These are phyloP conservation scores for Cadophora gregata DNA, from an alignment of 2,329 filamentous ascomycete genomes.

Conservation along the genomic window DNA sequence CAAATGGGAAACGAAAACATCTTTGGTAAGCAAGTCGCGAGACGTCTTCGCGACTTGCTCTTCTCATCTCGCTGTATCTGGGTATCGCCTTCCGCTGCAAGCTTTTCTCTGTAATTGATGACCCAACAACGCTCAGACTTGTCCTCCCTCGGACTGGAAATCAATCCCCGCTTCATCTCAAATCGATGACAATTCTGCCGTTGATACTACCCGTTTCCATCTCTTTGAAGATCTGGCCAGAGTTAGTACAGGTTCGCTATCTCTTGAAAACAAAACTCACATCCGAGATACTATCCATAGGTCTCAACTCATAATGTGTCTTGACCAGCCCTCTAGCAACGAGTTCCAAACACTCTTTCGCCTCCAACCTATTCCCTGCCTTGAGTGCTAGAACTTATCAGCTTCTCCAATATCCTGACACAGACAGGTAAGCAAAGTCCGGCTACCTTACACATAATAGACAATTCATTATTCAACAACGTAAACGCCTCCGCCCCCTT, in stretches of 20 bases:
- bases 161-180: constrained; percentile 2
- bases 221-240: constrained; percentile 15
- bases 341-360: constrained; percentile 52
- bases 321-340: constrained; percentile 51
- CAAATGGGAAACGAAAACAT: too few relatives aligned
- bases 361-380: constrained; percentile 54
- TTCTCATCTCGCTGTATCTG: too few relatives aligned
- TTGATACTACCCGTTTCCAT: constrained; percentile 19
- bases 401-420: background rate
- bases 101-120: too few relatives aligned
- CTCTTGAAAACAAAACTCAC: background rate
- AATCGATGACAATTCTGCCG: constrained; percentile 20
- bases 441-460: constrained; percentile 15
- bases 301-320: constrained; percentile 47
- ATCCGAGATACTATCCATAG: constrained; percentile 45
- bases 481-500: constrained; percentile 40
- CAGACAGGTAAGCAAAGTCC: background rate
- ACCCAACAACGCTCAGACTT: too few relatives aligned
- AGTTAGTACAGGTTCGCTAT: background rate
- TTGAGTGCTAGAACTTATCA: constrained; percentile 43
- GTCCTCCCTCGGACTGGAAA: too few relatives aligned
- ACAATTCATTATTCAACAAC: constrained; percentile 18
- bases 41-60: too few relatives aligned
- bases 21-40: too few relatives aligned
- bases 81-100: too few relatives aligned